These are phyloP conservation scores for Xenoacremonium recifei DNA, from an alignment of 2,329 filamentous ascomycete genomes.

Conservation along the genomic window DNA sequence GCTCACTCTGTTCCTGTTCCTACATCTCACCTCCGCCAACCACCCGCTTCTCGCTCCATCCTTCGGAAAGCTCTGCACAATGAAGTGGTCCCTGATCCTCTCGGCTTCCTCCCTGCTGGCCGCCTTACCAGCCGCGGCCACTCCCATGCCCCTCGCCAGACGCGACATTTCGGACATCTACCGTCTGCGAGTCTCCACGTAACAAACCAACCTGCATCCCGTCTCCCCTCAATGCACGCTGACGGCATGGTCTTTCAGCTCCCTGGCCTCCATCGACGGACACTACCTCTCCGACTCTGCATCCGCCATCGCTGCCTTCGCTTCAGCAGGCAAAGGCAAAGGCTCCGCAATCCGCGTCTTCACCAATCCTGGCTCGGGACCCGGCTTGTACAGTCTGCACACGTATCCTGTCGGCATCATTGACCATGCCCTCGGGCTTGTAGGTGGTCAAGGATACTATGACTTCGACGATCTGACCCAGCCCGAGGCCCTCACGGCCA, in stretches of 20 bases:
- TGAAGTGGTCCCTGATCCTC: constrained; percentile 9
- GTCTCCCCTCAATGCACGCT: background rate
- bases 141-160: background rate
- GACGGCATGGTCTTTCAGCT: background rate
- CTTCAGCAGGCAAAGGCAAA: background rate
- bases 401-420: constrained; percentile 5
- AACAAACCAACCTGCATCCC: background rate
- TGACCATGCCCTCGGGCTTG: constrained; percentile 9
- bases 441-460: constrained; percentile 8
- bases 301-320: constrained; percentile 6
- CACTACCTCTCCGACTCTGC: constrained; percentile 5
- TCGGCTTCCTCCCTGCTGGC: constrained; percentile 4
- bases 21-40: no score
- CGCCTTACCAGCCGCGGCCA: background rate
- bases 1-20: no score
- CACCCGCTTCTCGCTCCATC: no score
- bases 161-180: background rate
- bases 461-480: constrained; percentile 3
- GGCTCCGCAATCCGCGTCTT: constrained; percentile 1
- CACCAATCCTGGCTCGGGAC: no score
- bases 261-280: no score
- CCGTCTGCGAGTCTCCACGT: constrained; percentile 9
- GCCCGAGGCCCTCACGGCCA: constrained; percentile 2
- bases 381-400: constrained; percentile 1
- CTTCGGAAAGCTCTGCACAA: constrained; percentile 1